These are phyloP conservation scores for Sordariomycetes sp. DNA, from an alignment of 2,329 filamentous ascomycete genomes.

Conservation along the genomic window DNA sequence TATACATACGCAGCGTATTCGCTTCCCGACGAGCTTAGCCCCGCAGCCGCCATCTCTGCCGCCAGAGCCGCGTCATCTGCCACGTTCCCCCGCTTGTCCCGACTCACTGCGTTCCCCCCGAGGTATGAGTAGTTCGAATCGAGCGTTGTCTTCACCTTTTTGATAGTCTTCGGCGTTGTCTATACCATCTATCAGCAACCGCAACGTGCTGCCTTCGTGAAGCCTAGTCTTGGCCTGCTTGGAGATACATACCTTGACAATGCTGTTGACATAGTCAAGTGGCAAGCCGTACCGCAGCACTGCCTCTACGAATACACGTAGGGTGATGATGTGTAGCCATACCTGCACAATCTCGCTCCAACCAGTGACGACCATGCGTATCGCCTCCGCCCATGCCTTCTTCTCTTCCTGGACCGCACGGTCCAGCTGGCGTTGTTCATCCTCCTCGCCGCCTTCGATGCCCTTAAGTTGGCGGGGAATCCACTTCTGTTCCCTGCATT, in stretches of 20 bases:
- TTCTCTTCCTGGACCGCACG: constrained; percentile 72
- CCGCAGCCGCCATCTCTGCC: constrained; percentile 72
- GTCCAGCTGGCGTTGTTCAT: constrained; percentile 78
- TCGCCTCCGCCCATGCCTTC: constrained; percentile 84
- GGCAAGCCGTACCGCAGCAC: constrained; percentile 93
- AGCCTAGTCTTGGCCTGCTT: background rate
- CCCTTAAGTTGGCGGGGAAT: constrained; percentile 91
- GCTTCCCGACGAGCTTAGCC: constrained; percentile 51
- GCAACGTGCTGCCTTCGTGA: background rate
- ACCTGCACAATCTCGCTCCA: constrained; percentile 96
- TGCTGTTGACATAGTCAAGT: constrained; percentile 71
- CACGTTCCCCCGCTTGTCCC: constrained; percentile 86
- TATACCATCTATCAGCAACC: constrained; percentile 18
- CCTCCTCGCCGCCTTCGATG: constrained; percentile 77
- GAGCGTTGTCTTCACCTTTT: constrained; percentile 66
- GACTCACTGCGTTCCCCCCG: constrained; percentile 83
- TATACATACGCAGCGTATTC: constrained; percentile 97
- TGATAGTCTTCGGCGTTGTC: constrained; percentile 70
- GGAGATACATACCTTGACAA: constrained; percentile 62
- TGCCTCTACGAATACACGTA: constrained; percentile 94
- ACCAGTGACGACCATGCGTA: constrained; percentile 76
- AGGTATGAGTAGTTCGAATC: constrained; percentile 83
- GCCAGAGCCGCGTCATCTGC: constrained; percentile 71
- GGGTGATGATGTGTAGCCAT: constrained; percentile 81
- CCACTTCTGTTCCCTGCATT: constrained; percentile 87